These are phyloP conservation scores for Wickerhamiella brachini DNA, from an alignment of 805 yeast species.

Conservation along the genomic window DNA sequence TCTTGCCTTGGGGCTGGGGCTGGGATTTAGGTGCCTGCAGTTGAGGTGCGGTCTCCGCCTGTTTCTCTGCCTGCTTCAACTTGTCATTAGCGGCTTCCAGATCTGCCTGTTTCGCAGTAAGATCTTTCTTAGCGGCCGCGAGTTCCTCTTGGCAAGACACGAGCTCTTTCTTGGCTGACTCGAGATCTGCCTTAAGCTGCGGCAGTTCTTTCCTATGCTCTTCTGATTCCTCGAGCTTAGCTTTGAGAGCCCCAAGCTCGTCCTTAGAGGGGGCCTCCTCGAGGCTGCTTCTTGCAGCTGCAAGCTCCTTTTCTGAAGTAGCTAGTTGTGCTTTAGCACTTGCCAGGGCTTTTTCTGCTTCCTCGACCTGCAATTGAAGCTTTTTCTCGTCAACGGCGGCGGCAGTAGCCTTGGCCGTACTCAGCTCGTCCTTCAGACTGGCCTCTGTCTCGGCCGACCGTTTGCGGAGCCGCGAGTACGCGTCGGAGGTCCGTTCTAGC, in stretches of 20 bases:
- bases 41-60: neutral
- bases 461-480: slow-evolving; percentile 9
- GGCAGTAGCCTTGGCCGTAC: neutral
- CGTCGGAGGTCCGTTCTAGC: slow-evolving; percentile 33
- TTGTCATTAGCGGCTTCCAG: slow-evolving; percentile 1
- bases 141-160: slow-evolving; percentile 12
- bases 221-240: slow-evolving; percentile 8
- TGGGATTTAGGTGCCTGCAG: no score
- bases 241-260: neutral
- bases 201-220: neutral
- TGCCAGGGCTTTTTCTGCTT: neutral
- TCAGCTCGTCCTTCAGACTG: neutral
- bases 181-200: slow-evolving; percentile 4
- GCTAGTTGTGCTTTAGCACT: neutral
- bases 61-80: slow-evolving; percentile 10
- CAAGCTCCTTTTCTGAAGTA: neutral
- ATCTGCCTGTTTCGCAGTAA: neutral
- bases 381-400: neutral
- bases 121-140: neutral
- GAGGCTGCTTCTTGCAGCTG: neutral
- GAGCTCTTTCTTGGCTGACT: slow-evolving; percentile 1
- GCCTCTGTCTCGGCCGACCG: slow-evolving; percentile 1
- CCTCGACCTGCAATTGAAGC: slow-evolving; percentile 2
- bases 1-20: slow-evolving; percentile 1
- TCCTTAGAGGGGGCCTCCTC: neutral